These are phyloP conservation scores for Komagataella phaffii DNA, from an alignment of 805 yeast species.

Conservation along the genomic window DNA sequence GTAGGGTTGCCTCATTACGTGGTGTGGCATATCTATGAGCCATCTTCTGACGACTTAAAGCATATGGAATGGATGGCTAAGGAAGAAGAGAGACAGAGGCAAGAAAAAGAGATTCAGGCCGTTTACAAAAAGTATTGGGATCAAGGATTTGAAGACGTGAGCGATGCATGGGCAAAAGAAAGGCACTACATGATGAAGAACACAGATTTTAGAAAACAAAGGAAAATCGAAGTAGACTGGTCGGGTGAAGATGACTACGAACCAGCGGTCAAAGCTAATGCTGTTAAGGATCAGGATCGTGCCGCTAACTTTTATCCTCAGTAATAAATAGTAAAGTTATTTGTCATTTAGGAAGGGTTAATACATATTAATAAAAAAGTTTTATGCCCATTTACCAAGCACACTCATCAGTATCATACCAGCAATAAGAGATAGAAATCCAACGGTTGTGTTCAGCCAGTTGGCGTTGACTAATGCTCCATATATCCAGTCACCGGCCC, in stretches of 20 bases:
- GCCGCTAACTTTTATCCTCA: conserved; percentile 1
- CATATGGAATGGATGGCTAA: conserved; percentile 82
- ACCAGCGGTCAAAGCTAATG: not conserved
- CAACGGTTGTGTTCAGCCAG: not conserved
- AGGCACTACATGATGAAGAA: conserved; percentile 61
- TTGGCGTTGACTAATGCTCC: not conserved
- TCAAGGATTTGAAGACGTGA: conserved; percentile 66
- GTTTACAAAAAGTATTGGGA: conserved; percentile 64
- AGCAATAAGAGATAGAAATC: not conserved
- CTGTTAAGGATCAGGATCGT: not conserved
- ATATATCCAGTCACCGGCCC: not conserved
- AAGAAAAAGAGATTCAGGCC: conserved; percentile 48
- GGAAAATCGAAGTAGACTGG: conserved; percentile 52
- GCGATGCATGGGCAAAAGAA: conserved; percentile 61
- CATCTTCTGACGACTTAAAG: conserved; percentile 78
- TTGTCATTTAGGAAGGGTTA: not conserved
- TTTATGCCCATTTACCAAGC: not conserved
- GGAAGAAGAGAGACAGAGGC: conserved; percentile 55
- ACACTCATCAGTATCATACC: not conserved
- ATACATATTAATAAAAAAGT: not conserved
- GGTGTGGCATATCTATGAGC: conserved; percentile 95
- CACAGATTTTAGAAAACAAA: conserved; percentile 42
- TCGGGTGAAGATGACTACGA: conserved; percentile 35
- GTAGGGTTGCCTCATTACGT: conserved; percentile 90
- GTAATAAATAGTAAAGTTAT: not conserved